Conservation (phyloP, 495 filamentous ascomycete species). For the Neurospora sp. region DNA sequence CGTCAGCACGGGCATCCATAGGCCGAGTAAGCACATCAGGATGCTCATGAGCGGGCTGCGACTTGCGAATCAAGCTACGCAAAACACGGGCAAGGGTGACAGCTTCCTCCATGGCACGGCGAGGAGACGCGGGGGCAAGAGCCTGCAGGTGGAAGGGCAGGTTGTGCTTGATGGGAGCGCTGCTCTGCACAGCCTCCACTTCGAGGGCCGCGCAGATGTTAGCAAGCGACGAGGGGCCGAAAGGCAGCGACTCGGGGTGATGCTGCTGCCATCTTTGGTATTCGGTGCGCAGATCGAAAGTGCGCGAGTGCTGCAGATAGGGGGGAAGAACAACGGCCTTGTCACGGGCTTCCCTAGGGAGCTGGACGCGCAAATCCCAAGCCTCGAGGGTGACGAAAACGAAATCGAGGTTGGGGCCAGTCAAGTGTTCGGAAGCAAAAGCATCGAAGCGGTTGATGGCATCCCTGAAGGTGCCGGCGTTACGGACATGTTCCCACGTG, state of each 20-base stretch:
- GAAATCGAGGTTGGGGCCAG: conserved; percentile 80
- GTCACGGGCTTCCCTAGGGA: conserved; percentile 93
- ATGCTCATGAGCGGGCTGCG: conserved; percentile 85
- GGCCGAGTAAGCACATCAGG: conserved; percentile 87
- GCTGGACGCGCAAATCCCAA: conserved; percentile 96
- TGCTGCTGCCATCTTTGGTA: conserved; percentile 98
- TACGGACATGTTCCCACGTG: conserved; percentile 97
- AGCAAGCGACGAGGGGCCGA: conserved; percentile 85
- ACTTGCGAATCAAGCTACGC: conserved; percentile 86
- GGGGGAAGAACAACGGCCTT: conserved; percentile 95
- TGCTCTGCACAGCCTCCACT: conserved; percentile 91
- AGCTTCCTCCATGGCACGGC: conserved; percentile 94
- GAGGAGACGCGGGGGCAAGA: conserved; percentile 89
- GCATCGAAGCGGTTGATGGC: conserved; percentile 89
- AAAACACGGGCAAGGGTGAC: conserved; percentile 88
- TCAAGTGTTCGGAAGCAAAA: conserved; percentile 82
- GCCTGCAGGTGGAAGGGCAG: conserved; percentile 96
- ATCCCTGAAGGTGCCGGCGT: conserved; percentile 91
- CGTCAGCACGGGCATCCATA: conserved; percentile 94
- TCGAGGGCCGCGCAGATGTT: conserved; percentile 98
- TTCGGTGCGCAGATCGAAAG: conserved; percentile 92
- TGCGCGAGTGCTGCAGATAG: conserved; percentile 93
- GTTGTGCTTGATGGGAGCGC: conserved; percentile 97
- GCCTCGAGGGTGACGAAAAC: conserved; percentile 96
- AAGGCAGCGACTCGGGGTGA: conserved; percentile 93